phyloP scores from a whole-genome alignment of 805 yeast genomes.

The Cyberlindnera saturnus region DNA sequence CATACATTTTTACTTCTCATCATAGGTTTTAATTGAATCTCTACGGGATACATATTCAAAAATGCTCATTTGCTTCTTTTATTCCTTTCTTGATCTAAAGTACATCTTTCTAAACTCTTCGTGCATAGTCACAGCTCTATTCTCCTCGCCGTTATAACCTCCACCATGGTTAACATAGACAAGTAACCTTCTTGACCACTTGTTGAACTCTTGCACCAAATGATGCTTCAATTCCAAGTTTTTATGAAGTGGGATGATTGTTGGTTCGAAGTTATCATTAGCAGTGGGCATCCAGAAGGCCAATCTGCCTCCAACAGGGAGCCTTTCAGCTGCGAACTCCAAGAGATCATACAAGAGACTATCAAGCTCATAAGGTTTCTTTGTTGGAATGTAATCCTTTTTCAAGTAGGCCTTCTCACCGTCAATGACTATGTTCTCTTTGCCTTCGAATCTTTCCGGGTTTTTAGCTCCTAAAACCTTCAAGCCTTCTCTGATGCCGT shows the following conservation, averaged over 20 bases:
- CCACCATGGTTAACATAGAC: conserved; percentile 71
- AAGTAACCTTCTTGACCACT: conserved; percentile 86
- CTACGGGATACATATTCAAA: no score
- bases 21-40: no score
- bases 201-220: conserved; percentile 82
- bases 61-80: not conserved
- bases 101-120: conserved; percentile 25
- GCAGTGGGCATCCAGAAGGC: conserved; percentile 99
- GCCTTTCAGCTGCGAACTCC: conserved; percentile 61
- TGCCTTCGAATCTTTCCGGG: conserved; percentile 61
- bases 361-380: conserved; percentile 82
- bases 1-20: not conserved
- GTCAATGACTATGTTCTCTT: conserved; percentile 67
- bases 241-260: conserved; percentile 73
- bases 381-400: conserved; percentile 85
- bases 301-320: conserved; percentile 72
- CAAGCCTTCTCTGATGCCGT: conserved; percentile 93
- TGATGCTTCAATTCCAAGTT: conserved; percentile 63
- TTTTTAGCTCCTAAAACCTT: conserved; percentile 85
- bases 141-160: conserved; percentile 43
- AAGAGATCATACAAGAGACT: conserved; percentile 72
- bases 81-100: conserved; percentile 12
- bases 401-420: conserved; percentile 74
- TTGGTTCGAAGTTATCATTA: conserved; percentile 68
- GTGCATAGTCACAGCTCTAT: conserved; percentile 24